These are phyloP conservation scores for Gastrodia elata DNA, from an alignment of 106 monocot species.

Conservation along the genomic window DNA sequence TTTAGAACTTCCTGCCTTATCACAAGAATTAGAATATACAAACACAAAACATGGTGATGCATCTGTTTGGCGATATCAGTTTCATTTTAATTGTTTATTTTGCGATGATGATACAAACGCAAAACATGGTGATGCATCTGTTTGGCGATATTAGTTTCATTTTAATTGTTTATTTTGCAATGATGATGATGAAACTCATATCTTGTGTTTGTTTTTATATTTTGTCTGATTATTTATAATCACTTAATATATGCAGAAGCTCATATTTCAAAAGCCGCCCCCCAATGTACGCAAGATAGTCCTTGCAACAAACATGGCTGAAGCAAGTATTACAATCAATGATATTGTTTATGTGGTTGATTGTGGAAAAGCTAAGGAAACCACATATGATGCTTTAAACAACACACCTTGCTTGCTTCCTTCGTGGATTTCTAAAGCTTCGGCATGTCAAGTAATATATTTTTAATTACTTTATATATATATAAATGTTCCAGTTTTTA, in stretches of 20 bases:
- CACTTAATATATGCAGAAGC: constrained; percentile 48
- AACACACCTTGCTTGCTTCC: constrained; percentile 98
- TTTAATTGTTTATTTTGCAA: not conserved
- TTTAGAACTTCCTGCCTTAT: not conserved
- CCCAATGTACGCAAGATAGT: constrained; percentile 88
- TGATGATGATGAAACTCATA: not conserved
- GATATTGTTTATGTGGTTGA: constrained; percentile 99
- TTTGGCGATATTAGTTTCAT: not conserved
- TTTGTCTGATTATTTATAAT: not conserved
- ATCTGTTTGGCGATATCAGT: not conserved
- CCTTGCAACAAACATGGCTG: constrained; percentile 99
- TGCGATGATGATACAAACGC: too few relatives aligned
- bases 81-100: not conserved
- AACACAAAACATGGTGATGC: not conserved
- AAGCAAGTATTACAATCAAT: constrained; percentile 99
- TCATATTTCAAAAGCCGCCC: constrained; percentile 92
- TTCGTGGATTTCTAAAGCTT: constrained; percentile 99
- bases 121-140: too few relatives aligned
- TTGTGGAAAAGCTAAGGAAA: constrained; percentile 99
- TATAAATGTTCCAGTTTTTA: too few relatives aligned
- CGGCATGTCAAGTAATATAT: constrained; percentile 85
- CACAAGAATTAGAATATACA: not conserved
- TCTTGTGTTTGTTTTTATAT: not conserved
- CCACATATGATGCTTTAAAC: constrained; percentile 94
- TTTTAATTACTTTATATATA: too few relatives aligned